Base-by-base conservation (phyloP, 148 eudicot genomes). In the Cornus controversa region DNA sequence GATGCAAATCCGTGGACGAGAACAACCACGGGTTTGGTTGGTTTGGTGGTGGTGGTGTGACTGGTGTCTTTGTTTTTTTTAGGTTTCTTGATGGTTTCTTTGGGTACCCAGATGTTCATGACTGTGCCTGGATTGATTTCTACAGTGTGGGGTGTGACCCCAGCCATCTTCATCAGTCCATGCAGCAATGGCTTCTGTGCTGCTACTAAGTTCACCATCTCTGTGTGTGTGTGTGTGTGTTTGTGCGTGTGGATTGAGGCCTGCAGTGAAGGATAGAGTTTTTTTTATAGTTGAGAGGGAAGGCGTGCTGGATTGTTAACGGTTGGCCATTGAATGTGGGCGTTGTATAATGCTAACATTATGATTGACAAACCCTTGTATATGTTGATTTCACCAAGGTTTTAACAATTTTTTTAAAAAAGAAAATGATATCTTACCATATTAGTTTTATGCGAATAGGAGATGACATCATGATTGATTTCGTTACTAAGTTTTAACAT, bases 1-100 rank as follows among this genome's bases (percentile, higher is more conserved):
- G 90, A 89, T 0, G 99, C 94, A 62, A 95, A 95, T 80, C 99
- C 99, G 57, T 95, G 99, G 81, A 93, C 73, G 63, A 95, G 89
- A 1, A 95, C 90, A 0, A 95, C 90, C 22, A 81, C 92, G 1
- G 99, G 99, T 29, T 95, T 95, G 78, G 36, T 77, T 67, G 83
- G 63, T 26, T 74, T 79, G 73, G 82, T 80, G 31, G 74, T 82
- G 16, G 63, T 60, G 54, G 67, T 54, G 58, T 76, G 2, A 6
- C 34, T 22, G 34, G 29, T 25, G 54, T 63, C 37, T 36, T 70
- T 77, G 72, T 25, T 15, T 7, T 77, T 73, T 50, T 77, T 50
- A 63, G 87, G 76, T 37, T 84, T 85, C 24, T 75, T 66, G 11
- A 89, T 71, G 67, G 94, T 89, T 40, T 90, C 86, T 10, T 72